Evolutionary conservation across 2,329 filamentous ascomycete genomes (phyloP), one percentile per base, ranked within the genome.

Genomic region (Chrysoporthe austroafricana): DNA sequence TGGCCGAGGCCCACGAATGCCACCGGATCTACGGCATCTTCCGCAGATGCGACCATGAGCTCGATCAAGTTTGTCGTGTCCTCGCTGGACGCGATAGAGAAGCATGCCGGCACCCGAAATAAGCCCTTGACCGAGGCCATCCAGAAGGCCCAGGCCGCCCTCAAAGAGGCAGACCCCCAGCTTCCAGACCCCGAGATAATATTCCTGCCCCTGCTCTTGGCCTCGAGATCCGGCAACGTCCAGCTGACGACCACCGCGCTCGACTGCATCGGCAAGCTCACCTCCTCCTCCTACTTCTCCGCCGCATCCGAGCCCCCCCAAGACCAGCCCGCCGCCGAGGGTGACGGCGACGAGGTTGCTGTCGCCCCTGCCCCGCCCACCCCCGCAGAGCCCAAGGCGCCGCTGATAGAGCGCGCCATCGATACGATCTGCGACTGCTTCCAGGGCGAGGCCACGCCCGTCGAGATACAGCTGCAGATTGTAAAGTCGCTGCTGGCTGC

Each of bases 351-450:
- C 26, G 42, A 8, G 26, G 26, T n/a, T 16, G n/a, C 63, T 58
- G 87, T 90, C 46, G 83, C 83, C 26, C 26, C 26, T 63, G 79
- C 80, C 32, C 78, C 81, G 66, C 80, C 76, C 62, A 75, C 79
- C 48, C 79, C 82, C 32, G 71, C 79, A 66, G 75, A 78, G 68
- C 79, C 79, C 64, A 82, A 83, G 52, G 84, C 91, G 4, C 94
- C 95, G 18, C 84, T 99, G 72, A 99, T 99, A 76, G 96, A 99
- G 81, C 88, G 95, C 72, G 96, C 96, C 68, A 99, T 99, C 75
- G 96, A 99, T 80, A 97, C 96, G 46, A 99, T 99, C 83, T 99
- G 96, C 84, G 95, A 98, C 77, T 99, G 96, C 79, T 99, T 99
- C 77, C 94, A 98, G 77, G 95, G 96, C 76, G 96, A 99, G 81